Evolutionary conservation across 306 rosid genomes (phyloP).

Genomic region (Geum urbanum): DNA sequence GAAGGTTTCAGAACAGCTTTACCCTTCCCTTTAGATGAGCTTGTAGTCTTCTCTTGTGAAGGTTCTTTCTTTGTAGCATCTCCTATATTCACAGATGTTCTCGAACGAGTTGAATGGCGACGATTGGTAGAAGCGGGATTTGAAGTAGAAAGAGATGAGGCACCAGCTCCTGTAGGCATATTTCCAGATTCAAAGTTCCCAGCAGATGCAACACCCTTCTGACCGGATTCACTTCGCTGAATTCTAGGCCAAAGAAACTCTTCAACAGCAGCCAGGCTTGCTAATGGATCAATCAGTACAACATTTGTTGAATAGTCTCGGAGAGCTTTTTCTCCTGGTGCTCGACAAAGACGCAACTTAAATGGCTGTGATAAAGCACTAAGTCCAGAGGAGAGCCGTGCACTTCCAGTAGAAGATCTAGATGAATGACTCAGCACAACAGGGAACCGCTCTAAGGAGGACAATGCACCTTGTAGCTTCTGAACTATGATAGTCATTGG

Average conservation of each 20-base stretch:
- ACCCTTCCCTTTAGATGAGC: conserved; percentile 91
- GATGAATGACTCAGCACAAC: conserved; percentile 95
- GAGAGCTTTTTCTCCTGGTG: conserved; percentile 87
- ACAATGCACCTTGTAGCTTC: conserved; percentile 96
- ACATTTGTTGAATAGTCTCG: conserved; percentile 90
- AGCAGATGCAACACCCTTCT: conserved; percentile 55
- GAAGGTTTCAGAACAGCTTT: conserved; percentile 89
- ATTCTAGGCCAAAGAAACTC: conserved; percentile 98
- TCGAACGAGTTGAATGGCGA: conserved; percentile 80
- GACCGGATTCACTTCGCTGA: conserved; percentile 82
- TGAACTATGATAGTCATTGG: conserved; percentile 85
- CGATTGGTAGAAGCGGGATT: conserved; percentile 66
- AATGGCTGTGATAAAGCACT: conserved; percentile 90
- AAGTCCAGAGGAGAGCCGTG: conserved; percentile 90
- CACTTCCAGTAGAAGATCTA: conserved; percentile 85
- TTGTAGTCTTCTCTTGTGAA: conserved; percentile 65
- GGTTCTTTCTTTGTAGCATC: conserved; percentile 58
- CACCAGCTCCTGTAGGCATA: conserved; percentile 63
- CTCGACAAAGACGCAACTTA: conserved; percentile 91
- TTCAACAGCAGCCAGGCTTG: conserved; percentile 94
- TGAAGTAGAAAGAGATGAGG: conserved; percentile 58
- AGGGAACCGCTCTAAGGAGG: conserved; percentile 95
- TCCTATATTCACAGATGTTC: conserved; percentile 77
- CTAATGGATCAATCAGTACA: conserved; percentile 88
- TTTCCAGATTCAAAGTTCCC: conserved; percentile 86